These are phyloP conservation scores for Microbotryum saponariae DNA, from an alignment of 1,284 basidiomycete species.

Conservation along the genomic window DNA sequence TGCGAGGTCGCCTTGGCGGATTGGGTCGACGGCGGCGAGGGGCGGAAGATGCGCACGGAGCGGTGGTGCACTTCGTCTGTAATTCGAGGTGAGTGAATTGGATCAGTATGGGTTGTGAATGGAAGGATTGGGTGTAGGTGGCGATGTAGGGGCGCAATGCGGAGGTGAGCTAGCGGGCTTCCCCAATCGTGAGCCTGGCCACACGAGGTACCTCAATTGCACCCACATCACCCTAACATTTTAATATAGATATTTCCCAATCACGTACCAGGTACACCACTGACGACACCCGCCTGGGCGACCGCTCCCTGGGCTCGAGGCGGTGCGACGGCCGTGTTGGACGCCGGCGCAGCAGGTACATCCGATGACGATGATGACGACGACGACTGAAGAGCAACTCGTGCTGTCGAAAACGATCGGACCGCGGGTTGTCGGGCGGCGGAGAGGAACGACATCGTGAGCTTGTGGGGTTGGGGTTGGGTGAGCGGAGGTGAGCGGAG, in stretches of 20 bases:
- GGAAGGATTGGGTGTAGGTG: not conserved
- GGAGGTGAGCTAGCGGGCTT: not conserved
- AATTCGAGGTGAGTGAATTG: not conserved
- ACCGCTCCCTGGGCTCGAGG: constrained; percentile 23
- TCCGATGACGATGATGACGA: too few species aligned
- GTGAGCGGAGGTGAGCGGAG: too few species aligned
- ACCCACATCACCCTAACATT: not conserved
- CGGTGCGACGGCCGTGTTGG: not conserved
- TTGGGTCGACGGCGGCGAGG: constrained; percentile 91
- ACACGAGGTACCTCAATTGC: not conserved
- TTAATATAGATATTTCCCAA: not conserved
- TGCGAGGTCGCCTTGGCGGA: constrained; percentile 78
- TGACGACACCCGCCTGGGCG: constrained; percentile 39
- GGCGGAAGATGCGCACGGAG: constrained; percentile 84
- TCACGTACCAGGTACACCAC: constrained; percentile 42
- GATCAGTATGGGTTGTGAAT: not conserved
- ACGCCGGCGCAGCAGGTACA: too few species aligned
- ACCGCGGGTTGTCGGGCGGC: too few species aligned
- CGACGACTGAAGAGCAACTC: too few species aligned
- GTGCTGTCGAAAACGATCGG: too few species aligned
- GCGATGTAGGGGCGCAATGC: not conserved
- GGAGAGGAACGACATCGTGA: too few species aligned
- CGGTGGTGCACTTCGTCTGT: constrained; percentile 77
- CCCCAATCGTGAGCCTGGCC: too few species aligned
- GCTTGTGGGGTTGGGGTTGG: too few species aligned